Base-by-base conservation (phyloP, 176 grass and related monocot species). In the Cenchrus americanus region DNA sequence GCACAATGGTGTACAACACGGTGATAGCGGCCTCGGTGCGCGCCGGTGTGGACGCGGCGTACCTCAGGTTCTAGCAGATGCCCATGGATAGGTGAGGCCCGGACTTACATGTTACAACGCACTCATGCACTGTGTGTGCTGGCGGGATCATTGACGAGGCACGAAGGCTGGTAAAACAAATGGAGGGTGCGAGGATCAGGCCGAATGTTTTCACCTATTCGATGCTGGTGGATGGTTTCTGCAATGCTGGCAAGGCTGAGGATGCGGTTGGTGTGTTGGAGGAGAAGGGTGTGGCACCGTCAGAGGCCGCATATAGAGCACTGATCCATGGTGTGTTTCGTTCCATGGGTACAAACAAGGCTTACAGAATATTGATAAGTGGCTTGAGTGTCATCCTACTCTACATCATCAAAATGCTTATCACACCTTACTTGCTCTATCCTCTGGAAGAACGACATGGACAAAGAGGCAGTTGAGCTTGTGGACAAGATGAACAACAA, bases 31-130 rank as follows among this genome's bases (percentile, higher is more conserved):
- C 92, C 5, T 80, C 91, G 5, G 90, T 94, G 21, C 85, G 69
- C 46, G 80, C 94, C 0, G 82, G 89, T 19, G 83, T 97, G 12
- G 92, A 97, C 59, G 22, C 88, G 3, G 94, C 92, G 15, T 97
- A 97, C 82, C 89, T 97, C 73, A 88, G 83, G 84, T 97, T 97
- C 69, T 92, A 97, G 66, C 94, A 97, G 86, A 97, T 97, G 92
- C 69, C 85, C 3, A 85, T 90, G 0, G 89, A 97, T 0, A 72
- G 80, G n/a, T 94, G 92, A 68, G 14, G 10, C 3, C 90, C 92
- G 0, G 92, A 97, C 78, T 77, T 97, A 97, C 61, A 3, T 1
- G 32, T 32, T 32, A 32, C 32, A 94, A 97, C 58, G 47, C 89
- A 5, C 89, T 97, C 0, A 71, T 94, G 53, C 92, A 90, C 4